Conservation (phyloP, 1,139 yeast species). For the Komagataea norvegica region DNA sequence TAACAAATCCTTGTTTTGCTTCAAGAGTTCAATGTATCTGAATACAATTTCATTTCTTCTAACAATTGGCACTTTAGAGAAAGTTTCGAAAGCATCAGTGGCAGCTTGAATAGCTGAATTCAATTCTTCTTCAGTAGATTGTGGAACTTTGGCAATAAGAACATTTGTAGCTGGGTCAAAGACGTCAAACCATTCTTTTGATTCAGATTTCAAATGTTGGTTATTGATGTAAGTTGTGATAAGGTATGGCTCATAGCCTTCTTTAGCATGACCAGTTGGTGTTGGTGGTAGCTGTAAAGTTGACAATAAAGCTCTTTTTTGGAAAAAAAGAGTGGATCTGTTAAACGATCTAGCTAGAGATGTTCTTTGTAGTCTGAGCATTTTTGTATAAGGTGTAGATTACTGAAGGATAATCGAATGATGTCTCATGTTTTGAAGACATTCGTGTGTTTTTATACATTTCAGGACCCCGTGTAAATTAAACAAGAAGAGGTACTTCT, state of each 20-base stretch:
- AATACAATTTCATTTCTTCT: slow-evolving; percentile 75
- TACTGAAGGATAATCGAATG: not conserved
- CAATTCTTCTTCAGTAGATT: slow-evolving; percentile 62
- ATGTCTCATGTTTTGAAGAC: not conserved
- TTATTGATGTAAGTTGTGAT: slow-evolving; percentile 55
- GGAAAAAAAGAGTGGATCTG: slow-evolving; percentile 7
- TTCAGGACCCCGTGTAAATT: slow-evolving; percentile 10
- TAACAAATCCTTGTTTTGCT: slow-evolving; percentile 64
- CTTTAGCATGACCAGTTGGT: slow-evolving; percentile 40
- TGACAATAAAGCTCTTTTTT: slow-evolving; percentile 12
- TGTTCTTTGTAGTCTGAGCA: slow-evolving; percentile 11
- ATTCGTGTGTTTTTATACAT: slow-evolving; percentile 4
- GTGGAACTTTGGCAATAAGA: slow-evolving; percentile 68
- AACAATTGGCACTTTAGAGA: slow-evolving; percentile 57
- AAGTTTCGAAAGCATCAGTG: slow-evolving; percentile 52
- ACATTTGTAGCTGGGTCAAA: slow-evolving; percentile 75
- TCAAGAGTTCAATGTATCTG: slow-evolving; percentile 62
- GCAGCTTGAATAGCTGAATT: slow-evolving; percentile 66
- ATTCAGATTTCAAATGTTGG: slow-evolving; percentile 49
- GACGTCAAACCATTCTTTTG: slow-evolving; percentile 63
- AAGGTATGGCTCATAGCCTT: slow-evolving; percentile 40
- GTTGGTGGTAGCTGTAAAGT: slow-evolving; percentile 28
- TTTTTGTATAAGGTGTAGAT: not conserved
- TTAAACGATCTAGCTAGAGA: slow-evolving; percentile 3
- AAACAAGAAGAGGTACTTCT: not conserved